A percentile compares a stretch with the other conserved stretches of the same genome.
Evolutionary conservation across 805 yeast genomes (phyloP).

Genomic region (Metschnikowia drakensbergensis): DNA sequence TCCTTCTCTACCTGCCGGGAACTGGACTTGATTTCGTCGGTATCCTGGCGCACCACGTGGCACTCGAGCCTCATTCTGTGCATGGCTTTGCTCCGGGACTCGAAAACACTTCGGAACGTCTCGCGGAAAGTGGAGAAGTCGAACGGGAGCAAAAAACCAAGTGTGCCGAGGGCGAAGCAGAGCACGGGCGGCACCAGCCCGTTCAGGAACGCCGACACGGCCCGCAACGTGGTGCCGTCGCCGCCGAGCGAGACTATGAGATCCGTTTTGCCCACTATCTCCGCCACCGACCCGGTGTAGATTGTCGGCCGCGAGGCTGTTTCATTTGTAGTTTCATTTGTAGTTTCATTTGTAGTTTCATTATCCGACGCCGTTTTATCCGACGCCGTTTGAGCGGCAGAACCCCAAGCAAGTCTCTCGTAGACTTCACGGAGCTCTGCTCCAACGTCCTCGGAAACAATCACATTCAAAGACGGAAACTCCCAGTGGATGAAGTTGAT

Average conservation of each 20-base stretch:
- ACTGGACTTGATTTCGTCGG: slow-evolving; percentile 6
- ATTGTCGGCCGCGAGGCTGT: slow-evolving; percentile 19
- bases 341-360: too few relatives aligned
- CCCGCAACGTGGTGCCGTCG: slow-evolving; percentile 88
- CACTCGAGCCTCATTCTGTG: slow-evolving; percentile 80
- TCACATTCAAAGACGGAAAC: slow-evolving; percentile 71
- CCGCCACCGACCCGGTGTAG: slow-evolving; percentile 55
- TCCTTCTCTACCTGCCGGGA: slow-evolving; percentile 10
- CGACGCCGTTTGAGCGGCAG: background rate
- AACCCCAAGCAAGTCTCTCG: background rate
- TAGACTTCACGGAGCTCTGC: slow-evolving; percentile 49
- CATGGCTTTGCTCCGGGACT: slow-evolving; percentile 65
- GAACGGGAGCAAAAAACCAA: slow-evolving; percentile 87
- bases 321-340: too few relatives aligned
- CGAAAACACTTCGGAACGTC: slow-evolving; percentile 64
- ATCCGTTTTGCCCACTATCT: slow-evolving; percentile 67
- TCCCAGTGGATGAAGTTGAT: slow-evolving; percentile 54
- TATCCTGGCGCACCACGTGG: slow-evolving; percentile 45
- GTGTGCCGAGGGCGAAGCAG: slow-evolving; percentile 84
- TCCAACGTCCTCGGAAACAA: slow-evolving; percentile 72
- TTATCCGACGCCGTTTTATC: slow-evolving; percentile 8
- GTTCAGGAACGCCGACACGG: slow-evolving; percentile 72
- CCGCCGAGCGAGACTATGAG: slow-evolving; percentile 89
- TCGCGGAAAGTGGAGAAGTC: slow-evolving; percentile 59
- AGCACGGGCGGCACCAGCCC: slow-evolving; percentile 82